Base-by-base conservation (phyloP, 768 basidiomycete species). In the Boletus fagicola region DNA sequence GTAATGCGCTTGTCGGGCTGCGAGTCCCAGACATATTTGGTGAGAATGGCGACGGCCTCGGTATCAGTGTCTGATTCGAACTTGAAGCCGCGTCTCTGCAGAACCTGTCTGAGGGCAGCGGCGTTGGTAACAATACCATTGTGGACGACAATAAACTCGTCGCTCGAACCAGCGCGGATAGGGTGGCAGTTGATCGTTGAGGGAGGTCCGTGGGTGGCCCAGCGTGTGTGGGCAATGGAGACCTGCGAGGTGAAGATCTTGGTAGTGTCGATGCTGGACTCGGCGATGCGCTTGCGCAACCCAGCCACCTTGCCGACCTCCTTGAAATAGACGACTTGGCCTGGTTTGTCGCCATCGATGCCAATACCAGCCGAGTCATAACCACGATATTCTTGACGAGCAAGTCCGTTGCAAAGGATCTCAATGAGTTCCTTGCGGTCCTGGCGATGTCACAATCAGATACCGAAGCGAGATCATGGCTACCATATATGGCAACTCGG, bases 61-160 rank as follows among this genome's bases (percentile, higher is more conserved):
- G 97, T 97, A 72, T 99, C 97, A 28, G 97, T 99, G 63, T 99
- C 97, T 53, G 90, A 88, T 73, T 90, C 85, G 70, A 98, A 98
- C 62, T 81, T 83, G 82, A 89, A 98, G 15, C 97, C 97, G 54
- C 94, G 85, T 77, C 98, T 98, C 75, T 95, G 90, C 55, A 99
- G 83, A 52, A 99, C 94, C 63, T 90, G 85, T 59, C 90, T 83
- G 66, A 99, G 87, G 63, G 94, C 95, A 13, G 77, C 78, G 64
- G 83, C 86, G 79, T 97, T 98, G 74, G 96, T 99, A 69, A 98
- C 95, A 70, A 98, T 98, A 69, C 97, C 97, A 66, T 99, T 98
- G 83, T 99, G 97, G 28, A 99, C 95, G 65, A 98, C 76, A 57
- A 87, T 84, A 77, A 99, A 98, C 68, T 98, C 94, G 58, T 82